Conservation (phyloP, 495 filamentous ascomycete species). For the Thozetella sp. region DNA sequence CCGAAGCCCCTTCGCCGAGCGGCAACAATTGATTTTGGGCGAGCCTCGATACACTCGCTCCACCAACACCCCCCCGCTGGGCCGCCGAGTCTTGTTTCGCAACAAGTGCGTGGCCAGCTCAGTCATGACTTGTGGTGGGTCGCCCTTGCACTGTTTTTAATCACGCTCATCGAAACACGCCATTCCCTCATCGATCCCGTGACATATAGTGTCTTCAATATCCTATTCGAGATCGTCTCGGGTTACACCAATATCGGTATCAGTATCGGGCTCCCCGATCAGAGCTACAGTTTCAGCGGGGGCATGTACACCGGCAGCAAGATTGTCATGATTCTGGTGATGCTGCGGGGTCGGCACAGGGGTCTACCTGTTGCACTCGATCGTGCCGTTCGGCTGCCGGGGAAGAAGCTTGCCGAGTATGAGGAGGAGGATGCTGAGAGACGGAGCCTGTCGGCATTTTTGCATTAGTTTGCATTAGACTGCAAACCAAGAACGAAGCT, state of each 20-base stretch:
- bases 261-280: slow-evolving; percentile 67
- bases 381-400: slow-evolving; percentile 73
- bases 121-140: slow-evolving; percentile 90
- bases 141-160: slow-evolving; percentile 68
- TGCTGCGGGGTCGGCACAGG: slow-evolving; percentile 77
- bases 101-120: slow-evolving; percentile 77
- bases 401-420: slow-evolving; percentile 49
- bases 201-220: slow-evolving; percentile 80
- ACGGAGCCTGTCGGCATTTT: slow-evolving; percentile 34
- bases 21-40: slow-evolving; percentile 17
- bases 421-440: slow-evolving; percentile 42
- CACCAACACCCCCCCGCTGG: slow-evolving; percentile 21
- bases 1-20: slow-evolving; percentile 18
- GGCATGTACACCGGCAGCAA: slow-evolving; percentile 73
- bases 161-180: slow-evolving; percentile 71
- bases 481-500: too few species aligned
- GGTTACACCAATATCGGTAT: slow-evolving; percentile 87
- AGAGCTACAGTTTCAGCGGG: slow-evolving; percentile 73
- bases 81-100: slow-evolving; percentile 50
- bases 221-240: slow-evolving; percentile 82
- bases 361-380: slow-evolving; percentile 83
- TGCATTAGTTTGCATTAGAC: too few species aligned
- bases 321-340: slow-evolving; percentile 76
- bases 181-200: slow-evolving; percentile 68
- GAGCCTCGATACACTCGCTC: slow-evolving; percentile 20